These are phyloP conservation scores for Microsporum ferrugineum DNA, from an alignment of 2,329 filamentous ascomycete species.

Conservation along the genomic window DNA sequence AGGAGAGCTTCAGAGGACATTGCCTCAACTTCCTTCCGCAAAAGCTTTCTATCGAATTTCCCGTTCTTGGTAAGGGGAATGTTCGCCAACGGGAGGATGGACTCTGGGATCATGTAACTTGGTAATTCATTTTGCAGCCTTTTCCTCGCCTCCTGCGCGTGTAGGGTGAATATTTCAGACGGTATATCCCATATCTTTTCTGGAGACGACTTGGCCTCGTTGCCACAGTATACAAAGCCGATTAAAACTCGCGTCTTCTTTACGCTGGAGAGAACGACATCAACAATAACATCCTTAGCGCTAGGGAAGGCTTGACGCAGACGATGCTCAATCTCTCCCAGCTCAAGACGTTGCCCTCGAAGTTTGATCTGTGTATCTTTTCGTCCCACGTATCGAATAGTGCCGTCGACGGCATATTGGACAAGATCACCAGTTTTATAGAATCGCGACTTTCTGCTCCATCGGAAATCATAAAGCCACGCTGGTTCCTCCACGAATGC, in stretches of 20 bases:
- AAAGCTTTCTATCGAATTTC: constrained; percentile 29
- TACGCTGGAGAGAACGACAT: constrained; percentile 21
- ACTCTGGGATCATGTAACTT: constrained; percentile 26
- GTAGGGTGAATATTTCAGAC: background rate
- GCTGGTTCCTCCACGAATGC: constrained; percentile 17
- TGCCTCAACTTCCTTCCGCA: constrained; percentile 17
- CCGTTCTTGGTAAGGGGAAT: constrained; percentile 31
- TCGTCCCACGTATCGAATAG: constrained; percentile 68
- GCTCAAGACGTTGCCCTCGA: constrained; percentile 70
- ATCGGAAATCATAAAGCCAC: constrained; percentile 12
- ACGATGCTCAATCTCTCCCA: constrained; percentile 72
- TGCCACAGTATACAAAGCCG: constrained; percentile 19
- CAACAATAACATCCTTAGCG: constrained; percentile 28
- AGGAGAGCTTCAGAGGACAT: constrained; percentile 14
- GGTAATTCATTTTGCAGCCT: constrained; percentile 17
- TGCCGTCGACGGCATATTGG: constrained; percentile 52
- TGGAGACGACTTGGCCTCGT: constrained; percentile 25
- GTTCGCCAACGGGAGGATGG: constrained; percentile 28
- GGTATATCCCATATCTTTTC: background rate
- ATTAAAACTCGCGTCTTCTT: background rate
- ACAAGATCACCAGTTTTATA: constrained; percentile 83
- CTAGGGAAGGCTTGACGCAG: constrained; percentile 33
- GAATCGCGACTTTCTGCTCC: constrained; percentile 29
- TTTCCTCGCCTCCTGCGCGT: background rate
- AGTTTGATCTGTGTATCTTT: constrained; percentile 74